Base-by-base conservation (phyloP, 192 early-diverging fungal genomes). In the Entomortierella lignicola region DNA sequence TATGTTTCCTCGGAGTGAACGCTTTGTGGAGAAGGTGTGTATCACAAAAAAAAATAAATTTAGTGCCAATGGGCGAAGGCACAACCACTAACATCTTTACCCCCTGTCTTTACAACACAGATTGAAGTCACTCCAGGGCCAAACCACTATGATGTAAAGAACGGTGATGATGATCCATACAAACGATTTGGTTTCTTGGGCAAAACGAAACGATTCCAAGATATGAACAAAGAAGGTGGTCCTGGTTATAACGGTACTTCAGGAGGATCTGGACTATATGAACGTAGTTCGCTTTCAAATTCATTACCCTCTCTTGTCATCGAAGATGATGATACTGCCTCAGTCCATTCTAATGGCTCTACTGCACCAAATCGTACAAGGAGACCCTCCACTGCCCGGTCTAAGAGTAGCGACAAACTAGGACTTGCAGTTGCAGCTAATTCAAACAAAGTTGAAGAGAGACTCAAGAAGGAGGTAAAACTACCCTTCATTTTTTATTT, bases 1-100 rank as follows among this genome's bases (percentile, higher is more conserved):
- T n/a, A n/a, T 79, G 75, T 79, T 79, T 63, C 66, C 75, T 5
- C 55, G 75, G 48, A 79, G 75, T 55, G 75, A 79, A 44, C 75
- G 75, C 20, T 79, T 79, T 70, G 75, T 66, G 62, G 75, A 79
- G 25, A 79, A 79, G 75, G 75, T 70, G 58, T 31, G 47, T 60
- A 21, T n/a, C 20, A 26, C 25, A 29, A 42, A 39, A 58, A 12
- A 43, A 8, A 21, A 15, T 8, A 55, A 37, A 18, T 27, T 30
- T 12, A 13, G 15, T 26, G 48, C 44, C n/a, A n/a, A n/a, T n/a
- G n/a, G n/a, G n/a, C n/a, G n/a, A n/a, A n/a, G n/a, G n/a, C n/a
- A 42, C 31, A 2, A 17, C 41, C 27, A 44, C 29, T 27, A 23
- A 15, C 18, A 20, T 11, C 23, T 4, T 1, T 20, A 15, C 47